Conservation (phyloP, 2,329 filamentous ascomycete genomes). For the Pseudogymnoascus sp. region DNA sequence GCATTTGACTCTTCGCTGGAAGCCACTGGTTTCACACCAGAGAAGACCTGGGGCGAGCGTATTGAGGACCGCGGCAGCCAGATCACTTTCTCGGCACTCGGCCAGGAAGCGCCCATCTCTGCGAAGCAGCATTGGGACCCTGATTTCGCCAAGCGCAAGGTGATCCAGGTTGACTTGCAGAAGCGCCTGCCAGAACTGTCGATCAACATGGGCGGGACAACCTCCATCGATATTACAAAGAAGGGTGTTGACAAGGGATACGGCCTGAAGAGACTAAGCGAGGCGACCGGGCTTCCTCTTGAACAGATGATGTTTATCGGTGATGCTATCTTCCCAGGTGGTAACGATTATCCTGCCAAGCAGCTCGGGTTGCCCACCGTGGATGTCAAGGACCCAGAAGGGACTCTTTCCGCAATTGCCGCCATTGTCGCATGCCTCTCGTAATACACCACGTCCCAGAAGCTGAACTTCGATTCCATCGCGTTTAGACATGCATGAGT, state of each 20-base stretch:
- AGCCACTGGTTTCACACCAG: slow-evolving; percentile 32
- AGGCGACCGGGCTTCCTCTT: slow-evolving; percentile 25
- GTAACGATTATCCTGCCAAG: slow-evolving; percentile 33
- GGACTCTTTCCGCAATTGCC: neutral
- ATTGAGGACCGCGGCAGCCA: slow-evolving; percentile 36
- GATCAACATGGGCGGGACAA: slow-evolving; percentile 35
- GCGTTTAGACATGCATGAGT: neutral
- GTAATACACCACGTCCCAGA: neutral
- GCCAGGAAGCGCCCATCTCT: slow-evolving; percentile 32
- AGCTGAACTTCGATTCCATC: neutral
- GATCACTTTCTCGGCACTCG: slow-evolving; percentile 36
- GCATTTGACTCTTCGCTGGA: slow-evolving; percentile 31
- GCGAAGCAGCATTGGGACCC: slow-evolving; percentile 34
- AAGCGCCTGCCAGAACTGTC: slow-evolving; percentile 31
- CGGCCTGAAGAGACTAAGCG: slow-evolving; percentile 14
- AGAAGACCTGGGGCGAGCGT: slow-evolving; percentile 32
- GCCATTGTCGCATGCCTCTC: neutral
- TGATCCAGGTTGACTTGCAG: slow-evolving; percentile 32
- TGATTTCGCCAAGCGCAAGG: slow-evolving; percentile 33
- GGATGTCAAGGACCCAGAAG: neutral
- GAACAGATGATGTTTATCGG: slow-evolving; percentile 35
- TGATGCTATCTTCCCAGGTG: slow-evolving; percentile 34
- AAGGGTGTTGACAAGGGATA: slow-evolving; percentile 32
- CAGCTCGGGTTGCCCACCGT: slow-evolving; percentile 24
- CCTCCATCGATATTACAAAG: slow-evolving; percentile 34